Evolutionary conservation across 768 basidiomycete species (phyloP), one percentile per base, ranked within the genome.

Genomic region (Filobasidium floriforme): DNA sequence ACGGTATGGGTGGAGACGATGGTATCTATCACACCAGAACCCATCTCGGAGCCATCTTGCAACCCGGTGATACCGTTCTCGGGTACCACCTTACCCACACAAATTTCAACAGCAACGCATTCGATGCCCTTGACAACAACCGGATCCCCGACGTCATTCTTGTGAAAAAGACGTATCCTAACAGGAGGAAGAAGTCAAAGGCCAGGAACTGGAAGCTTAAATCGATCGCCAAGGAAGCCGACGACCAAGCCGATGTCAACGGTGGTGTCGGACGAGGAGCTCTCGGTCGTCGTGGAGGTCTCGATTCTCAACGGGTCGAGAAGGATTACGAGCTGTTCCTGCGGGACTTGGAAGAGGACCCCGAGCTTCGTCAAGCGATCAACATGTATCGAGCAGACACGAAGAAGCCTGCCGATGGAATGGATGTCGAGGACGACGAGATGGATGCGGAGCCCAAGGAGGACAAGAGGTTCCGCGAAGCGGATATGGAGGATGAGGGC

Each of bases 291-390:
- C 83, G 88, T 83, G 92, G 92, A 12, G 92, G 92, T 41, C 82
- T 91, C 57, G 92, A 94, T 80, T 85, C 87, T 79, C 87, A 84
- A 81, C 92, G 92, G 82, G 90, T 98, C 66, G 92, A 97, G 71
- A 87, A 90, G 76, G 94, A 99, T 76, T 99, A 98, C 79, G 96
- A 98, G 81, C 69, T 90, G 60, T 99, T 99, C 85, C 81, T 98
- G 79, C 84, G 89, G 55, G 92, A 96, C 69, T 79, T 97, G 59
- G 92, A 96, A 79, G 94, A 98, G 77, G 93, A 97, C 79, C 87
- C 87, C 24, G 93, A 97, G 81, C 81, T 98, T 81, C 85, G 94
- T 44, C 83, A 83, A 6, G 85, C 85, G 10, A 87, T 98, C 72
- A 93, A 96, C 79, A 73, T 97, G 63, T 98, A 94, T 82, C 89